phyloP scores from a whole-genome alignment of 495 filamentous ascomycete species.

The Staphylotrichum tortipilum region DNA sequence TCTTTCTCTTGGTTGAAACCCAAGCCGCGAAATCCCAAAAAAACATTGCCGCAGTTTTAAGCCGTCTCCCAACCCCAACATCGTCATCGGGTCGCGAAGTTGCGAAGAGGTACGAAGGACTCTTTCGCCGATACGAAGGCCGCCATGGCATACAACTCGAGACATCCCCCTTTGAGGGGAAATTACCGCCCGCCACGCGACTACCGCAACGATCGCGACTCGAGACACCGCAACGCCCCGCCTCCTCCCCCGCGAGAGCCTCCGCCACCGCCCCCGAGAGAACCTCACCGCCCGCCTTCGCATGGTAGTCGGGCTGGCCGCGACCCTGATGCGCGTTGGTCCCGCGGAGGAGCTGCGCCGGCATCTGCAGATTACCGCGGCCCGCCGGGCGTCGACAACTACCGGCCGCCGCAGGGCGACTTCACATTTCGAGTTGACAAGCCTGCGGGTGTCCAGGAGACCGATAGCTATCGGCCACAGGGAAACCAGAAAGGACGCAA shows the following conservation, averaged over 20 bases:
- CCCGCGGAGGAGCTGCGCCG: background rate
- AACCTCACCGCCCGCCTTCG: constrained; percentile 9
- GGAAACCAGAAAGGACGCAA: constrained; percentile 2
- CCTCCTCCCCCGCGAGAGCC: too few relatives aligned
- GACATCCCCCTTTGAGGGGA: constrained; percentile 1
- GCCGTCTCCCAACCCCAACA: background rate
- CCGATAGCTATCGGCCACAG: constrained; percentile 16
- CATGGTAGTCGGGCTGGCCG: constrained; percentile 4
- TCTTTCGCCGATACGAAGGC: background rate
- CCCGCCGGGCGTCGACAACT: constrained; percentile 10
- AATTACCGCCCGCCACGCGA: background rate
- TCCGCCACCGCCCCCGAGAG: background rate
- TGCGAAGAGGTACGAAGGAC: too few relatives aligned
- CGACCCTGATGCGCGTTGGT: background rate
- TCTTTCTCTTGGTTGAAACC: background rate
- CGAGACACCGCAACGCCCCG: constrained; percentile 1
- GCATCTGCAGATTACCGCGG: background rate
- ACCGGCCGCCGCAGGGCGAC: constrained; percentile 33
- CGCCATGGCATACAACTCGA: constrained; percentile 9
- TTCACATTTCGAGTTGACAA: constrained; percentile 39
- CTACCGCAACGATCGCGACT: constrained; percentile 6
- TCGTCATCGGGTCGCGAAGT: too few relatives aligned
- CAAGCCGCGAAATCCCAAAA: background rate
- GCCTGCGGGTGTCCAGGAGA: constrained; percentile 29
- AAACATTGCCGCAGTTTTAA: too few relatives aligned